Evolutionary conservation across 495 filamentous ascomycete genomes (phyloP).

Genomic region (Extremus antarcticus): DNA sequence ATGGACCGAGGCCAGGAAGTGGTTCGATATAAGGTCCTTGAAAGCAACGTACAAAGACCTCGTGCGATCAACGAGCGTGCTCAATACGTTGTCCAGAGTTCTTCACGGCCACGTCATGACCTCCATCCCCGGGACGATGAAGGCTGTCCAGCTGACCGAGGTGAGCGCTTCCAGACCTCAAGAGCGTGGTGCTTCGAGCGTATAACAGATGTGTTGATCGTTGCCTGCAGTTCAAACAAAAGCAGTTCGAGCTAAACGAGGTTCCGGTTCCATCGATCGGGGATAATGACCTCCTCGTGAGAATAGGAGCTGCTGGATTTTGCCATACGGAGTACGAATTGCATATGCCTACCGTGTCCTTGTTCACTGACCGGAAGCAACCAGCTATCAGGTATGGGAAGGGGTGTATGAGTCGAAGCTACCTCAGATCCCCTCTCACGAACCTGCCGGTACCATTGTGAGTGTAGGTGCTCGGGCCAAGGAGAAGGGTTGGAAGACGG

Average conservation of each 20-base stretch:
- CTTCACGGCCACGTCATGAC: background rate
- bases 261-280: background rate
- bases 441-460: background rate
- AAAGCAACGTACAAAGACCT: background rate
- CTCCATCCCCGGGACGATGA: background rate
- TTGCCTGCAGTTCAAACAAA: background rate
- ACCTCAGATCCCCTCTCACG: background rate
- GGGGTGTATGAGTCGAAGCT: background rate
- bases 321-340: background rate
- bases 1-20: background rate
- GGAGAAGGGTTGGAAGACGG: background rate
- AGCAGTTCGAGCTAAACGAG: background rate
- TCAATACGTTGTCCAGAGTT: background rate
- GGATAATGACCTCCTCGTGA: background rate
- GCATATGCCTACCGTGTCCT: background rate
- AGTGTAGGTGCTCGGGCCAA: background rate
- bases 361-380: background rate
- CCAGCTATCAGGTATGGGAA: background rate
- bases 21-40: background rate
- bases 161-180: background rate
- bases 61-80: background rate
- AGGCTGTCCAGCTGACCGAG: background rate
- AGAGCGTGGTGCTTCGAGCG: too few species aligned
- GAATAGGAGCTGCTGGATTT: background rate
- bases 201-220: background rate